Evolutionary conservation across 2,329 filamentous ascomycete species (phyloP), one percentile per base, ranked within the genome.

Genomic region (Fusarium chaquense): DNA sequence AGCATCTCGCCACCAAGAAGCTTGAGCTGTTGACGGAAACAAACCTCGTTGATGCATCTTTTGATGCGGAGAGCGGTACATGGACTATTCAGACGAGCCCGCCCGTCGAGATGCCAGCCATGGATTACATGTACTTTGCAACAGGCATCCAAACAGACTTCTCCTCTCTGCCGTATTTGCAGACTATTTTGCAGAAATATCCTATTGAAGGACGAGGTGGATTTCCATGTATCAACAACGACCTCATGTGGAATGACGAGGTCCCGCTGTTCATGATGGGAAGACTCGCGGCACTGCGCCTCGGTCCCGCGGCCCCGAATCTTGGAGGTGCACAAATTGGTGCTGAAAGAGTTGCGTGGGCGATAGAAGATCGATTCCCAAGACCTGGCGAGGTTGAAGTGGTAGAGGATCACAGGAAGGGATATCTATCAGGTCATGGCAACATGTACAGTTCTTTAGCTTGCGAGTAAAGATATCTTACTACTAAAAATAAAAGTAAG

Each of bases 101-200:
- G 0, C 79, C 84, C 0, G 82, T 88, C 16, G 79, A 79, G 1
- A 75, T 91, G 13, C 89, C 90, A 0, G 77, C 80, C 0, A 84
- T 90, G 49, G 84, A 94, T 76, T 91, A 91, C 78, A 87, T 94
- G 67, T 91, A 92, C 78, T 93, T 91, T 73, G 91, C 92, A 16
- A 95, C 92, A 0, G 92, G 92, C 0, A 86, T 92, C 40, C 84
- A 88, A 50, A 87, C 88, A 0, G 84, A 93, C 67, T 86, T 93
- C 28, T 74, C 79, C 2, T 82, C 83, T 3, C 81, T 94, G 24
- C 85, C 89, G 0, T 89, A 89, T 58, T 79, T 95, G 15, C 79
- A 87, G 58, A 85, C 81, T 0, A 86, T 95, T 75, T 78, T 86
- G 11, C 67, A 80, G 5, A 83, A 88, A 20, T 83, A 90, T 65